phyloP scores from a whole-genome alignment of 2,329 filamentous ascomycete genomes.

The Madurella mycetomatis region DNA sequence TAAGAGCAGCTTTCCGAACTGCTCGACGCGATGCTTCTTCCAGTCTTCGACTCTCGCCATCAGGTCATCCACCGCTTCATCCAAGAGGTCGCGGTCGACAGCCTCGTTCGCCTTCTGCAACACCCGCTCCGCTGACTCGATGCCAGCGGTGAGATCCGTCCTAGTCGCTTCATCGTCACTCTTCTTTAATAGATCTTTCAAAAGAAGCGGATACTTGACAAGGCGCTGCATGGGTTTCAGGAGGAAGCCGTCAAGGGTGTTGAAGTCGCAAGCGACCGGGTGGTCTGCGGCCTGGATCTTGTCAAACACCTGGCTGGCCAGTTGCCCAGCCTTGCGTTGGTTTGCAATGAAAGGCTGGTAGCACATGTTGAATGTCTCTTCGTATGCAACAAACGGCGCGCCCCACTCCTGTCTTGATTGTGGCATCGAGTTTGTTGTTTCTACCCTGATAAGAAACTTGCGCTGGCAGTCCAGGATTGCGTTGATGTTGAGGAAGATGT shows the following conservation, averaged over 20 bases:
- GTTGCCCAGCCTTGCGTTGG: slow-evolving; percentile 80
- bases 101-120: slow-evolving; percentile 84
- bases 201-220: slow-evolving; percentile 86
- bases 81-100: slow-evolving; percentile 79
- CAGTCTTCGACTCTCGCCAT: slow-evolving; percentile 86
- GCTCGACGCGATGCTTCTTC: slow-evolving; percentile 86
- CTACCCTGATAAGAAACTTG: slow-evolving; percentile 89
- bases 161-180: slow-evolving; percentile 68
- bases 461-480: slow-evolving; percentile 92
- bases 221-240: slow-evolving; percentile 95
- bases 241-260: slow-evolving; percentile 85
- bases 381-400: slow-evolving; percentile 78
- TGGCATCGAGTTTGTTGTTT: slow-evolving; percentile 86
- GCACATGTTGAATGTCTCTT: slow-evolving; percentile 75
- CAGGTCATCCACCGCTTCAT: slow-evolving; percentile 79
- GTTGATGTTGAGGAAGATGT: slow-evolving; percentile 96
- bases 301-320: slow-evolving; percentile 81
- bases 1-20: slow-evolving; percentile 84
- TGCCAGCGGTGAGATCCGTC: slow-evolving; percentile 69
- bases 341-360: slow-evolving; percentile 98
- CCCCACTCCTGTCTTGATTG: slow-evolving; percentile 84
- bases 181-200: slow-evolving; percentile 85
- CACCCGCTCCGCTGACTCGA: slow-evolving; percentile 76
- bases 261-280: slow-evolving; percentile 78
- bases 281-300: slow-evolving; percentile 74